Base-by-base conservation (phyloP, 257 asterid species). In the Gynochthodes officinalis region DNA sequence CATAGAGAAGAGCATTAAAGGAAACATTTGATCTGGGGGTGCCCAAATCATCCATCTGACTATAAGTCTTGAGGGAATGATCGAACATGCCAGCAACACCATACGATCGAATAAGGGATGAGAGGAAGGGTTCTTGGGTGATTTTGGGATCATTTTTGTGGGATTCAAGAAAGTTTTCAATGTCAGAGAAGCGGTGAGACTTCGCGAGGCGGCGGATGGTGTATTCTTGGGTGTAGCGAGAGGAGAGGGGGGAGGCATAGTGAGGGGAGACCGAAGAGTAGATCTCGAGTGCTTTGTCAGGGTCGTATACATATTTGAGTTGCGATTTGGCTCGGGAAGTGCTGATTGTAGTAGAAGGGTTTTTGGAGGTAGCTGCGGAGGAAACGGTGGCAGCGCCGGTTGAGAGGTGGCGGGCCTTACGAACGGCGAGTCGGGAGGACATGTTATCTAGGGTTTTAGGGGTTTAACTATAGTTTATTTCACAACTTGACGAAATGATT, bases 11-110 rank as follows among this genome's bases (percentile, higher is more conserved):
- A 30, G 92, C 81, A 65, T 93, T 91, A 50, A 93, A 89, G 5
- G 97, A 93, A 44, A 82, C 76, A 10, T 86, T 27, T 10, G 97
- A 76, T 60, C 92, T 86, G 32, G 93, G 96, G 49, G 96, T 89
- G 70, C 94, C 96, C 33, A 93, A 71, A 19, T 84, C 85, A 7
- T 84, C 69, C 97, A 93, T 91, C 68, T 91, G 80, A 9, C 76
- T 64, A 71, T 84, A 93, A 6, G 89, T 85, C 1, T 64, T 74
- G 57, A 84, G 75, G 32, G 97, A 91, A 50, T 89, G 86, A 15
- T 93, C 92, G 66, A 88, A 73, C 98, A 93, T 86, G 1, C 96
- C 96, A 21, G 82, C 92, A 52, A 82, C 57, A 61, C 96, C 97
- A 49, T 93, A 93, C 0, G 94, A 91, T 43, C 92, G 90, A 46